Percentiles rank a stretch among this genome's conserved stretches.
These are phyloP conservation scores for Allium sativum DNA, from an alignment of 106 monocot genomes.

Conservation along the genomic window DNA sequence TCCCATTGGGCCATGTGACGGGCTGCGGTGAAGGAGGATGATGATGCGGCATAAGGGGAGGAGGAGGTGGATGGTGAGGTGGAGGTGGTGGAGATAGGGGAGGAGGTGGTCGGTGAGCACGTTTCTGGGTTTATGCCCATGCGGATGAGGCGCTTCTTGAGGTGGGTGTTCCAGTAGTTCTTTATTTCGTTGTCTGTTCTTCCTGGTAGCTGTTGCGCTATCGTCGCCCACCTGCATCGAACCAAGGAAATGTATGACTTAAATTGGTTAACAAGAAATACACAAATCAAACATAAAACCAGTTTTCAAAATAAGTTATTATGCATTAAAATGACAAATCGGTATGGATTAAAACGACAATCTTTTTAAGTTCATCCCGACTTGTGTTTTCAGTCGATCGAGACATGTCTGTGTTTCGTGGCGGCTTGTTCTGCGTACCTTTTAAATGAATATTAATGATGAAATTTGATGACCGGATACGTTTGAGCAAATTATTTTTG, in stretches of 20 bases:
- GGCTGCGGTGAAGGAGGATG: slow-evolving; percentile 19
- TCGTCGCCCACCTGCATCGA: slow-evolving; percentile 3
- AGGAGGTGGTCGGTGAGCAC: slow-evolving; percentile 4
- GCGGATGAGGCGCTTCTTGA: slow-evolving; percentile 31
- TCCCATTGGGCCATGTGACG: slow-evolving; percentile 53
- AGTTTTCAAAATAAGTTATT: too few species aligned
- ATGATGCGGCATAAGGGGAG: not conserved
- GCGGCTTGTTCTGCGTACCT: too few species aligned
- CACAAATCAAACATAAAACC: too few species aligned
- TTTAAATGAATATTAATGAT: too few species aligned
- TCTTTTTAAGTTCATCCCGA: too few species aligned
- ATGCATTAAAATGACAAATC: too few species aligned
- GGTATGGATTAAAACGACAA: too few species aligned
- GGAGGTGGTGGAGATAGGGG: slow-evolving; percentile 9
- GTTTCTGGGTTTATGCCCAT: slow-evolving; percentile 33
- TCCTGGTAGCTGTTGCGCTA: slow-evolving; percentile 4
- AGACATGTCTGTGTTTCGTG: too few species aligned
- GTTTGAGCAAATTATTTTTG: too few species aligned
- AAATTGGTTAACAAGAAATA: not conserved
- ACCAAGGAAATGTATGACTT: not conserved
- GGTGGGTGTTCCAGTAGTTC: slow-evolving; percentile 18
- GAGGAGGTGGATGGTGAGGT: slow-evolving; percentile 17
- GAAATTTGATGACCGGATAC: too few species aligned
- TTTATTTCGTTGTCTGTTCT: slow-evolving; percentile 12
- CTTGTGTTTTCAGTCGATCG: too few species aligned